phyloP scores from a whole-genome alignment of 2,329 filamentous ascomycete genomes.

The Dothistroma pini region DNA sequence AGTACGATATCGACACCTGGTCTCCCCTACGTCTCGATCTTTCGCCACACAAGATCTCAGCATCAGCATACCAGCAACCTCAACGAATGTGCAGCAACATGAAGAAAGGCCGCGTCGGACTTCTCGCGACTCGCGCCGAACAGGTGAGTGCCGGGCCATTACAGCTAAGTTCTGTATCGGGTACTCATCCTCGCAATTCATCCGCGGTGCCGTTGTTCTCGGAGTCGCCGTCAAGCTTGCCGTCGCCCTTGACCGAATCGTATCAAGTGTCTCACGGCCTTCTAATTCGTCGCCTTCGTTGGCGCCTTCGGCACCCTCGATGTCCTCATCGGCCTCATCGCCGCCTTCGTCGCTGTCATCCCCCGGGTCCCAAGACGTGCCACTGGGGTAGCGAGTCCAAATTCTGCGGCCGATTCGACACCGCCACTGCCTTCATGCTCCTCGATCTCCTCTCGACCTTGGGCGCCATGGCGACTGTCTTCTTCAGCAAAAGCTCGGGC shows the following conservation, averaged over 20 bases:
- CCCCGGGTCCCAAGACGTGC: slow-evolving; percentile 6
- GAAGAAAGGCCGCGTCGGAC: background rate
- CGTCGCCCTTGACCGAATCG: background rate
- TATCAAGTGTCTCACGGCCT: background rate
- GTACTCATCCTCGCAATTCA: slow-evolving; percentile 2
- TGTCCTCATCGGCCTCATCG: slow-evolving; percentile 13
- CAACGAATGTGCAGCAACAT: background rate
- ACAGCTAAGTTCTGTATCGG: no score
- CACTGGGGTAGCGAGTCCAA: background rate
- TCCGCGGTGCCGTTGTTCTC: slow-evolving; percentile 14
- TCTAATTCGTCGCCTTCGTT: slow-evolving; percentile 13
- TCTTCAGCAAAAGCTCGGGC: slow-evolving; percentile 4
- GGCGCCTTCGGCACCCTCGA: slow-evolving; percentile 18
- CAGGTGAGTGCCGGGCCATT: background rate
- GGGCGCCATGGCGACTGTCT: slow-evolving; percentile 6
- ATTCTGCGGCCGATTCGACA: slow-evolving; percentile 4
- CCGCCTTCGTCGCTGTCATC: slow-evolving; percentile 10
- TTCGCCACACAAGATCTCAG: background rate
- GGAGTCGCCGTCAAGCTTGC: slow-evolving; percentile 7
- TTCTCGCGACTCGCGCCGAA: background rate
- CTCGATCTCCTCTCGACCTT: slow-evolving; percentile 10
- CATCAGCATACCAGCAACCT: background rate
- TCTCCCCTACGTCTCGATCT: no score
- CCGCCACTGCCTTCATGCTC: slow-evolving; percentile 18
- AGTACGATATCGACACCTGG: no score